Evolutionary conservation across 2,329 filamentous ascomycete species (phyloP), one percentile per base, ranked within the genome.

Genomic region (Penicillium janthinellum): DNA sequence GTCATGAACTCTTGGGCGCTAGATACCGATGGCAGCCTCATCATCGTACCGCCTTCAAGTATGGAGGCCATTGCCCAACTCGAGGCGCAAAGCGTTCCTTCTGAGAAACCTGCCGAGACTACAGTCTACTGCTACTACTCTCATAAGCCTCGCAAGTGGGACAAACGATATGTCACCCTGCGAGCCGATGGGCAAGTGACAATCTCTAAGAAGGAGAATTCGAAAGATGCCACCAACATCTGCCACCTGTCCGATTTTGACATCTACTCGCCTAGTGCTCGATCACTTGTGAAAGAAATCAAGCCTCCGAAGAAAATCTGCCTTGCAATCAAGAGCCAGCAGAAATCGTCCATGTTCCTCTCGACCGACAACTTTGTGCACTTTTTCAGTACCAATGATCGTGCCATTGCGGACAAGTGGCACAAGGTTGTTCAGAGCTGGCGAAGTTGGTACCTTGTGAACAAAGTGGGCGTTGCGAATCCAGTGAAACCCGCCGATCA

Each of bases 191-290:
- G 93, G 0, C 92, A 96, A 73, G 74, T 89, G 15, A 75, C 82
- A 48, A 81, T 88, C 28, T 85, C 90, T 42, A 96, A 95, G 77
- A 92, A 90, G 66, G 81, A 86, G 12, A 78, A 79, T 1, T 86
- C 88, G 50, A 91, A 92, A 73, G 89, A 93, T 54, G 80, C 83
- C 35, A 77, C 82, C 12, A 89, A 85, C 62, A 81, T 96, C 37
- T 96, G 91, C 73, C 92, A 96, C 76, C 75, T 98, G 50, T 92
- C 91, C 2, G 93, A 97, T 75, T 97, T 94, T 74, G 94, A 98
- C 71, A 90, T 97, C 51, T 97, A 97, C 77, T 86, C 83, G 1
- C 90, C 91, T 1, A 91, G 87, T 5, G 82, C 86, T 54, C 84
- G 86, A 47, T 87, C 91, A 65, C 78, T 87, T 63, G 82, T 86